Evolutionary conservation across 352 stramenopile genomes (phyloP).

Genomic region (Phytophthora hibernalis): DNA sequence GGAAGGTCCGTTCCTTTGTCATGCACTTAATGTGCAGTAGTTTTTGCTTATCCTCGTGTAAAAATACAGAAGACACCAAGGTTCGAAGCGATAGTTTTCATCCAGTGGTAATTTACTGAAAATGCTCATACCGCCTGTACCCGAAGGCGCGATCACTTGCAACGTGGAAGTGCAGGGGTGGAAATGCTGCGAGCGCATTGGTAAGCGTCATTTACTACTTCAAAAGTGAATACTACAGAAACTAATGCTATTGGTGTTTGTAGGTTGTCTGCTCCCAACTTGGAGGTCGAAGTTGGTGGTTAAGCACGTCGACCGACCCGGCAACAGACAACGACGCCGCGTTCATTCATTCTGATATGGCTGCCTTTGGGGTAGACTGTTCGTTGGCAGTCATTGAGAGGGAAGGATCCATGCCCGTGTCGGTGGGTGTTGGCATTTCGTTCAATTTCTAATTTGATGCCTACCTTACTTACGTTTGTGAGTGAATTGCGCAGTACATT

Average conservation of each 20-base stretch:
- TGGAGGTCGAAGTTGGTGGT: conserved; percentile 56
- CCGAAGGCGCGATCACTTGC: conserved; percentile 50
- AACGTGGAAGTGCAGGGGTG: conserved; percentile 66
- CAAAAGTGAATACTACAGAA: conserved; percentile 12
- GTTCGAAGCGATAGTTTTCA: not conserved
- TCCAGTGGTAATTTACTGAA: not conserved
- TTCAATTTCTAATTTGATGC: not conserved
- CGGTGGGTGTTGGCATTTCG: conserved; percentile 40
- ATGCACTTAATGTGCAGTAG: not conserved
- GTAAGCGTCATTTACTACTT: conserved; percentile 28
- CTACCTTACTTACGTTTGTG: conserved; percentile 2
- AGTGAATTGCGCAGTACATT: conserved; percentile 59
- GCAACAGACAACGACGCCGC: conserved; percentile 56
- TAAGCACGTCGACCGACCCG: conserved; percentile 69
- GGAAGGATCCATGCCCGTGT: conserved; percentile 66
- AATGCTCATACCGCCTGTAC: not conserved
- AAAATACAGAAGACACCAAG: conserved; percentile 39
- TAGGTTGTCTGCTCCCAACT: conserved; percentile 72
- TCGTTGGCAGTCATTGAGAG: conserved; percentile 44
- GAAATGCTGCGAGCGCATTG: conserved; percentile 72
- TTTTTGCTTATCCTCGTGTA: not conserved
- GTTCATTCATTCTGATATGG: conserved; percentile 59
- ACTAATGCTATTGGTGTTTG: not conserved
- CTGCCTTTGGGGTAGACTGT: conserved; percentile 55
- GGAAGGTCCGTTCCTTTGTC: conserved; percentile 38